Percentiles rank a stretch among this genome's conserved stretches.
phyloP scores from a whole-genome alignment of 139 green algal genomes.

The Penium margaritaceum region DNA sequence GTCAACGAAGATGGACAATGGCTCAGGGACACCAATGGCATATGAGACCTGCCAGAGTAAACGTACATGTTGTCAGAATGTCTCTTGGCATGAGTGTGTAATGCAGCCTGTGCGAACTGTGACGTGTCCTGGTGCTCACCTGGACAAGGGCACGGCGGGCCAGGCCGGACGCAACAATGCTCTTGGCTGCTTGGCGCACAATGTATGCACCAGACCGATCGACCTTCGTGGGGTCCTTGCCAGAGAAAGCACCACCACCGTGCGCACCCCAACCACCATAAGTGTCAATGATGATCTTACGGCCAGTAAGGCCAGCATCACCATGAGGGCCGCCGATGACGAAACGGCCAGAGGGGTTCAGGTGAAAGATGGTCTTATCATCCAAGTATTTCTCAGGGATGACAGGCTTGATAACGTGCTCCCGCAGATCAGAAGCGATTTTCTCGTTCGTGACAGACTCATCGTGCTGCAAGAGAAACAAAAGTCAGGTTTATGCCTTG shows the following conservation, averaged over 20 bases:
- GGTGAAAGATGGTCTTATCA: conserved; percentile 99
- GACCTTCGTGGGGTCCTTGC: conserved; percentile 70
- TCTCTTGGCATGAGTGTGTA: no score
- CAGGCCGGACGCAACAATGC: conserved; percentile 81
- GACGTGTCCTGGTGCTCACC: no score
- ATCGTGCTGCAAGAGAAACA: conserved; percentile 49
- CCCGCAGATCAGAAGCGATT: conserved; percentile 85
- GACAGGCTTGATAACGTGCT: conserved; percentile 98
- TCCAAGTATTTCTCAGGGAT: conserved; percentile 94
- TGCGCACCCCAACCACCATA: conserved; percentile 98
- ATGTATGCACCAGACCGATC: conserved; percentile 95
- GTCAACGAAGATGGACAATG: conserved; percentile 93
- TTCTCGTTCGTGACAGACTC: conserved; percentile 90
- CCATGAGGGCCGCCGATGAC: conserved; percentile 94
- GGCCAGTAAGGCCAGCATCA: conserved; percentile 91
- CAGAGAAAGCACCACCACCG: conserved; percentile 91
- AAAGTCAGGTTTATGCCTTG: no score
- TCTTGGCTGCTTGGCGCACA: conserved; percentile 93
- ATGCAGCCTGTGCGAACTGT: no score
- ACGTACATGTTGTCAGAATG: no score
- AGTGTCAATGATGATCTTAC: conserved; percentile 99
- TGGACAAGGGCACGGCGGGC: conserved; percentile 66
- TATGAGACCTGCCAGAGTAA: conserved; percentile 87
- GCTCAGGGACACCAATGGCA: conserved; percentile 90
- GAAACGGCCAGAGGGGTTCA: no score